These are phyloP conservation scores for Cryphonectria japonica DNA, from an alignment of 2,329 filamentous ascomycete genomes.

Conservation along the genomic window DNA sequence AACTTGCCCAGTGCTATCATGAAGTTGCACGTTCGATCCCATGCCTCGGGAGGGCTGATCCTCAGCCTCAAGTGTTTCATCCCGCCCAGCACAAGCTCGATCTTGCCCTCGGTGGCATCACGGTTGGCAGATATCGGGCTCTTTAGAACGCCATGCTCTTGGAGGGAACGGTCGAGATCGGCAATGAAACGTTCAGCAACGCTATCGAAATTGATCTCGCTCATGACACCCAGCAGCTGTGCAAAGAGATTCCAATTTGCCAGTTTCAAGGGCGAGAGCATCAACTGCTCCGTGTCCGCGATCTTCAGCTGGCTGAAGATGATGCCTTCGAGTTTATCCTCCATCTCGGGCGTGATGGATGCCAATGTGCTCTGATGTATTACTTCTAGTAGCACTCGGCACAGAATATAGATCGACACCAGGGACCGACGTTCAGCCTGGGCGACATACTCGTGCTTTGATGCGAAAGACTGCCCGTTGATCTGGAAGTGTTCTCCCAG, in stretches of 20 bases:
- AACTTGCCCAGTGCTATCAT: conserved; percentile 79
- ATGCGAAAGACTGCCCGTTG: conserved; percentile 46
- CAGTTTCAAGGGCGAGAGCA: conserved; percentile 78
- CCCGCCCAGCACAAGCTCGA: conserved; percentile 84
- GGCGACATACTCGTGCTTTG: conserved; percentile 71
- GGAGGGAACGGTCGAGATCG: conserved; percentile 78
- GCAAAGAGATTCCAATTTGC: conserved; percentile 97
- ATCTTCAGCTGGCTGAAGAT: conserved; percentile 95
- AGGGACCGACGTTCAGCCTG: conserved; percentile 88
- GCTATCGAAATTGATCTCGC: conserved; percentile 83
- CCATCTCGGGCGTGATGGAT: conserved; percentile 87
- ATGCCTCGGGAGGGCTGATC: conserved; percentile 71
- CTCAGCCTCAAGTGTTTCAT: conserved; percentile 89
- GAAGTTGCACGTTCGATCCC: conserved; percentile 88
- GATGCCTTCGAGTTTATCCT: conserved; percentile 90
- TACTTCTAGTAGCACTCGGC: conserved; percentile 90
- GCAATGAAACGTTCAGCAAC: conserved; percentile 81
- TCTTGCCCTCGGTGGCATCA: conserved; percentile 75
- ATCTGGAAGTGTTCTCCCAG: conserved; percentile 38
- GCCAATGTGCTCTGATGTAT: conserved; percentile 85
- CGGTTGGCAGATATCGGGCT: conserved; percentile 60
- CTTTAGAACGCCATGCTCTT: conserved; percentile 71
- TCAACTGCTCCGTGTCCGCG: conserved; percentile 79
- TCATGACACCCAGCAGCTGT: conserved; percentile 94
- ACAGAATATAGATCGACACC: conserved; percentile 94